phyloP scores from a whole-genome alignment of 345 rosid species.

The Boechera stricta region DNA sequence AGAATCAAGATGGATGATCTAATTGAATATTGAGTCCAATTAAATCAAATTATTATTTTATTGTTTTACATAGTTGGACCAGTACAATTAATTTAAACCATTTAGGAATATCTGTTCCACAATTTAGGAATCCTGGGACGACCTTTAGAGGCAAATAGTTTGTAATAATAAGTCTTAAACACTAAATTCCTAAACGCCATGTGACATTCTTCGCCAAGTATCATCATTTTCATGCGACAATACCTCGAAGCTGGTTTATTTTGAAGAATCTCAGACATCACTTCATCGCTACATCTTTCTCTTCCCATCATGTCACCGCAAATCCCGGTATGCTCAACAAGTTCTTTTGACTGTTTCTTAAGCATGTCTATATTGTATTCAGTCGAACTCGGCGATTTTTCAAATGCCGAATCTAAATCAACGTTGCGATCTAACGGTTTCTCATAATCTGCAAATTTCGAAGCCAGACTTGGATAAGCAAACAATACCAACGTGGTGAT shows the following conservation, averaged over 20 bases:
- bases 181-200: background rate
- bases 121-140: background rate
- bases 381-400: background rate
- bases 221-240: background rate
- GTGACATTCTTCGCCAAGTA: constrained; percentile 3
- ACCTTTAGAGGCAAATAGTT: background rate
- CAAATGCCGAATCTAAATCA: background rate
- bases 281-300: background rate
- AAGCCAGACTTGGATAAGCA: background rate
- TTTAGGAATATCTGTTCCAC: background rate
- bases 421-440: constrained; percentile 9
- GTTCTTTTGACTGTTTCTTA: background rate
- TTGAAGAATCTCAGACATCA: background rate
- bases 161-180: background rate
- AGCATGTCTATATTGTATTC: background rate
- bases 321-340: background rate
- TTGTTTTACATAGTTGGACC: background rate
- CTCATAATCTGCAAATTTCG: background rate
- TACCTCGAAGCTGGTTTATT: background rate
- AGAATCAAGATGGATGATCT: background rate
- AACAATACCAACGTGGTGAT: background rate
- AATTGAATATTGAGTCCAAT: too few relatives aligned
- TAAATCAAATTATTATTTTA: background rate
- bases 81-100: background rate
- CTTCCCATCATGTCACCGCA: background rate